Percentiles rank a stretch among this genome's conserved stretches.
Evolutionary conservation across 805 yeast species (phyloP).

Genomic region (Schizosaccharomyces cryophilus): DNA sequence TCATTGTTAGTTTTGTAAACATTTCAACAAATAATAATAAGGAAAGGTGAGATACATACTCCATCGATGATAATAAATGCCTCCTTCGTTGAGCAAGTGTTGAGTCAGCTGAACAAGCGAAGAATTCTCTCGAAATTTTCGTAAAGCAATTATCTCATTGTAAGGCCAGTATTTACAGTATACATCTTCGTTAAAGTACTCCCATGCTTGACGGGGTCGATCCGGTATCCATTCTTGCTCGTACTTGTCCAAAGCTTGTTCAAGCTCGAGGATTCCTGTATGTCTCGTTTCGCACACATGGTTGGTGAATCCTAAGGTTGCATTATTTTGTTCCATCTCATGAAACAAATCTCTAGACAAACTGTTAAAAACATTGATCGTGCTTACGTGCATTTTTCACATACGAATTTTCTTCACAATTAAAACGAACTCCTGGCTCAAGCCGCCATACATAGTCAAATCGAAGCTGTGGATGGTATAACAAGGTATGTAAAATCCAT

Average conservation of each 20-base stretch:
- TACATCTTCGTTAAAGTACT: not conserved
- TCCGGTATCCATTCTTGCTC: not conserved
- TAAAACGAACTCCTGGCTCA: constrained; percentile 48
- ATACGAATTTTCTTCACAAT: constrained; percentile 29
- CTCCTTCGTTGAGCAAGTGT: not conserved
- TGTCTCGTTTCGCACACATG: not conserved
- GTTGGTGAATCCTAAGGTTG: not conserved
- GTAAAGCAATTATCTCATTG: not conserved
- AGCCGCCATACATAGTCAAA: constrained; percentile 89
- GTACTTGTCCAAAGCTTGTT: not conserved
- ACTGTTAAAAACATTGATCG: too few relatives aligned
- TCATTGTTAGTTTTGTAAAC: not conserved
- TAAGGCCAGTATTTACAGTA: not conserved
- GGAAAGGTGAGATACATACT: not conserved
- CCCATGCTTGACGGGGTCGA: not conserved
- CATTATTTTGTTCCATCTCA: not conserved
- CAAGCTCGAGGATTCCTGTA: not conserved
- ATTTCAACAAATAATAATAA: not conserved
- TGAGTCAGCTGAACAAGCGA: not conserved
- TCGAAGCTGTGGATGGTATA: constrained; percentile 36
- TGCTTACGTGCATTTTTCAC: constrained; percentile 26
- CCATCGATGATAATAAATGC: not conserved
- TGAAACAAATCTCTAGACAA: too few relatives aligned
- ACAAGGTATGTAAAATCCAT: constrained; percentile 78
- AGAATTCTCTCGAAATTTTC: not conserved